Conservation (phyloP, 2,329 filamentous ascomycete species). For the Zasmidium cellare region DNA sequence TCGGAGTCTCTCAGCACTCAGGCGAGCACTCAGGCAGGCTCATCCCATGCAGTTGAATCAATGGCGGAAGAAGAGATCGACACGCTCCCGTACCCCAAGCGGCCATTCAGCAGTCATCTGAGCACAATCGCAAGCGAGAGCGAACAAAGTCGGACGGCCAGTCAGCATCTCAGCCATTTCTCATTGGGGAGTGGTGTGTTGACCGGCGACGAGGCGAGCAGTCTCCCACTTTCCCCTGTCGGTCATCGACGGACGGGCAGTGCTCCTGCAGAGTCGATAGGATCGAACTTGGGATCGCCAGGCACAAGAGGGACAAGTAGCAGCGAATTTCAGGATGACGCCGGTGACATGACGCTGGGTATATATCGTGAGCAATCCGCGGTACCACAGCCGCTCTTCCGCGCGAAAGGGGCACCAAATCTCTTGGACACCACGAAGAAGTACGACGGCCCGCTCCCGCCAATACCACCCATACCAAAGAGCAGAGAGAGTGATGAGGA, state of each 20-base stretch:
- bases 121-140: conserved; percentile 40
- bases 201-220: conserved; percentile 32
- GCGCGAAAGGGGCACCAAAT: conserved; percentile 10
- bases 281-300: conserved; percentile 20
- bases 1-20: conserved; percentile 24
- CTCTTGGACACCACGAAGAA: conserved; percentile 15
- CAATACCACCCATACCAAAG: conserved; percentile 31
- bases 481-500: conserved; percentile 33
- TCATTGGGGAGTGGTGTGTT: conserved; percentile 34
- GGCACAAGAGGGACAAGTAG: conserved; percentile 15
- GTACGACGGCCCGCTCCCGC: conserved; percentile 32
- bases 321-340: conserved; percentile 21
- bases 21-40: conserved; percentile 12
- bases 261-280: conserved; percentile 26
- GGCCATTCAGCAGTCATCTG: conserved; percentile 33
- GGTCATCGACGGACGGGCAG: conserved; percentile 22
- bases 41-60: conserved; percentile 12
- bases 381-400: conserved; percentile 37
- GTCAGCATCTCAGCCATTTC: conserved; percentile 34
- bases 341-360: conserved; percentile 33
- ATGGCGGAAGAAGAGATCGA: conserved; percentile 33
- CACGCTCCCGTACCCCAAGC: conserved; percentile 30
- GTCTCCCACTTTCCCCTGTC: conserved; percentile 25
- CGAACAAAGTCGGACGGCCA: conserved; percentile 27
- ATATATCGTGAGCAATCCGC: conserved; percentile 34